Percentiles rank a stretch among this genome's conserved stretches.
Evolutionary conservation across 257 asterid genomes (phyloP).

Genomic region (Cynanchum wilfordii): DNA sequence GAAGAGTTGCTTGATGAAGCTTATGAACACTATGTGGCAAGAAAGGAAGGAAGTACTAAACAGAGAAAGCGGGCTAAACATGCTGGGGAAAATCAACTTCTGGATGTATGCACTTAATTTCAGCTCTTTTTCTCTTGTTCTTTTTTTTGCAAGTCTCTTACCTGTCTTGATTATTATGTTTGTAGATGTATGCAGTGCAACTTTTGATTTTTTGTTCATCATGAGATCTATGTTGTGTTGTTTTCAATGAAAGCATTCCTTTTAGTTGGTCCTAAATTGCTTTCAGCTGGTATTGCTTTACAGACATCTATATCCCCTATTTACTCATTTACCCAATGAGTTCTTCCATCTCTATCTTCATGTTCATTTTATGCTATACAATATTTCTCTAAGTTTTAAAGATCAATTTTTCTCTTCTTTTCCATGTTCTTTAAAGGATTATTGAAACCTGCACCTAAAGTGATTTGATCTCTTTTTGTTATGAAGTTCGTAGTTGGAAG

Average conservation of each 20-base stretch:
- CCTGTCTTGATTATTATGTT: neutral
- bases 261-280: neutral
- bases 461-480: neutral
- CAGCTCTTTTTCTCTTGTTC: neutral
- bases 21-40: slow-evolving; percentile 60
- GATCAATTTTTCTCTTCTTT: neutral
- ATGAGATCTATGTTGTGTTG: neutral
- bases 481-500: neutral
- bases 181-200: neutral
- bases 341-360: neutral
- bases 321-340: neutral
- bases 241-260: neutral
- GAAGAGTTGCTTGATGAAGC: slow-evolving; percentile 78
- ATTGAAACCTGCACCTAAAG: neutral
- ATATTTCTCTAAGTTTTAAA: too few species aligned
- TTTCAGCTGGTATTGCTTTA: neutral
- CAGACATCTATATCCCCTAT: neutral
- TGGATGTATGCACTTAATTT: slow-evolving; percentile 45
- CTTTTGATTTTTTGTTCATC: neutral
- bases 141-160: neutral
- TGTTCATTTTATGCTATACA: neutral
- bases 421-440: neutral
- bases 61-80: slow-evolving; percentile 82
- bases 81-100: slow-evolving; percentile 40
- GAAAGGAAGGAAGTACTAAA: slow-evolving; percentile 72